phyloP scores from a whole-genome alignment of 345 rosid species.

The Chamaenerion angustifolium region DNA sequence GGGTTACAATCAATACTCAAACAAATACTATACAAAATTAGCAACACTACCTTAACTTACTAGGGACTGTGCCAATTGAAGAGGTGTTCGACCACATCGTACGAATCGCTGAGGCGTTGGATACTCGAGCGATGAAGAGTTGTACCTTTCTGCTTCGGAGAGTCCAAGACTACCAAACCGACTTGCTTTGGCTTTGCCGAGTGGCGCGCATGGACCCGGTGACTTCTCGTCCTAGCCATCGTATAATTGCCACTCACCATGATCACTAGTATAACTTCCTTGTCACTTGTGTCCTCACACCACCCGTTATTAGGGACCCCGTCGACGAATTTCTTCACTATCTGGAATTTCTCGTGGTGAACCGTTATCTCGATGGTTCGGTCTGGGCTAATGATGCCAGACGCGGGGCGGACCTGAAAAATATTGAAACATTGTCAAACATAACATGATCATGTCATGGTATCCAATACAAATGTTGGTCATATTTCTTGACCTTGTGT shows the following conservation, averaged over 20 bases:
- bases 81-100: conserved; percentile 62
- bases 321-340: conserved; percentile 68
- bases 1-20: no score
- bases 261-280: conserved; percentile 60
- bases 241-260: conserved; percentile 42
- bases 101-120: conserved; percentile 56
- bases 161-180: conserved; percentile 11
- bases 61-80: conserved; percentile 56
- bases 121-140: conserved; percentile 62
- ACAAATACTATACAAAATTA: no score
- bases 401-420: conserved; percentile 63
- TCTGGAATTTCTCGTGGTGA: conserved; percentile 72
- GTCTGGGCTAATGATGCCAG: conserved; percentile 60
- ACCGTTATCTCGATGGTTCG: conserved; percentile 43
- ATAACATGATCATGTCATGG: conserved; percentile 16
- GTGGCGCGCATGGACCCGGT: conserved; percentile 61
- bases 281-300: conserved; percentile 83
- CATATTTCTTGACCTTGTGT: no score
- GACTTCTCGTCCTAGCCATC: conserved; percentile 38
- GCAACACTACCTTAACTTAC: no score
- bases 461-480: no score
- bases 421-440: conserved; percentile 11
- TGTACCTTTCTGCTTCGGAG: conserved; percentile 23
- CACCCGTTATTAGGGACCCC: conserved; percentile 79
- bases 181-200: conserved; percentile 24